Evolutionary conservation across 1,284 basidiomycete genomes (phyloP).

Genomic region (Austroboletus novae-zelandiae): DNA sequence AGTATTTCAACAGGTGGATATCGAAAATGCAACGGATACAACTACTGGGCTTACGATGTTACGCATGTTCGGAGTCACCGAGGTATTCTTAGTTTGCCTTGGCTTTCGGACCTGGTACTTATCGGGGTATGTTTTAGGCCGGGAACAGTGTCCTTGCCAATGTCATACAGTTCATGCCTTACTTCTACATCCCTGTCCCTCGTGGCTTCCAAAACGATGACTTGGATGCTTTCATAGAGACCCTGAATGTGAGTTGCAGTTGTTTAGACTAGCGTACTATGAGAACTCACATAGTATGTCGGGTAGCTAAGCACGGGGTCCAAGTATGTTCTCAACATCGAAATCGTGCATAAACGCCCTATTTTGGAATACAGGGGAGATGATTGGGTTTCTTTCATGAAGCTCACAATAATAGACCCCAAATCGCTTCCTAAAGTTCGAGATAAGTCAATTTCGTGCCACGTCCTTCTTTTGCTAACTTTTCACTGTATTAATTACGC

Average conservation of each 20-base stretch:
- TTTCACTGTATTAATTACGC: constrained; percentile 47
- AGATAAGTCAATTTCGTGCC: constrained; percentile 62
- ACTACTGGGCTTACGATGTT: constrained; percentile 49
- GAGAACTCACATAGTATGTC: constrained; percentile 5
- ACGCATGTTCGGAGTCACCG: constrained; percentile 86
- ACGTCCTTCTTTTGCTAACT: constrained; percentile 13
- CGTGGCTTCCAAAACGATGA: constrained; percentile 77
- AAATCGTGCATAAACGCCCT: constrained; percentile 67
- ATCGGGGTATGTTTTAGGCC: constrained; percentile 40
- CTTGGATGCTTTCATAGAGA: constrained; percentile 58
- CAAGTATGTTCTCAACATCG: constrained; percentile 52
- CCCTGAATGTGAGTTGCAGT: constrained; percentile 68
- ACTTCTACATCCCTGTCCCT: constrained; percentile 87
- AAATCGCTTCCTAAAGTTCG: constrained; percentile 80
- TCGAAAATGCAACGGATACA: constrained; percentile 69
- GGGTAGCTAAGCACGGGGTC: constrained; percentile 31
- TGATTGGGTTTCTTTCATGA: constrained; percentile 76
- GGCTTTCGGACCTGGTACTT: background rate
- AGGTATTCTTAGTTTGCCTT: constrained; percentile 42
- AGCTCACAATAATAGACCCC: constrained; percentile 73
- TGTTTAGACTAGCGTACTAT: background rate
- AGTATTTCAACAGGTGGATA: constrained; percentile 95
- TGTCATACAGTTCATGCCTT: constrained; percentile 81
- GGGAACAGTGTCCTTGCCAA: constrained; percentile 88
- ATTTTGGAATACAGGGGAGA: constrained; percentile 90